Percentiles rank a stretch among this genome's conserved stretches.
Conservation (phyloP, 495 filamentous ascomycete species). For the Staphylotrichum tortipilum region DNA sequence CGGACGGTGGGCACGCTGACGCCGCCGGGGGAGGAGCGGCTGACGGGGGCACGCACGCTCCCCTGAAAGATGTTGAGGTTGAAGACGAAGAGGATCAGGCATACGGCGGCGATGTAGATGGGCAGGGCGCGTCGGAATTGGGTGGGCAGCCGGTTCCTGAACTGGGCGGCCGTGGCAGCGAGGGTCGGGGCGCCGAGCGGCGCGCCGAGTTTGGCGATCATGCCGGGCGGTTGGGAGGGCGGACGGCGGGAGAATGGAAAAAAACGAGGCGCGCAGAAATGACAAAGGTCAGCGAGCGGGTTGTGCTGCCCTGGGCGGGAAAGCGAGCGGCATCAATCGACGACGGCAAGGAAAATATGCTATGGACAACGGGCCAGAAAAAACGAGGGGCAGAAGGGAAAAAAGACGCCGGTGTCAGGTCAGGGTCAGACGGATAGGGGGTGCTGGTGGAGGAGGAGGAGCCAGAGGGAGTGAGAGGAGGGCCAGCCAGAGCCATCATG, state of each 20-base stretch:
- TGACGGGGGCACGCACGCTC: slow-evolving; percentile 14
- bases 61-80: slow-evolving; percentile 33
- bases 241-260: too few species aligned
- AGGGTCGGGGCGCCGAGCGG: slow-evolving; percentile 32
- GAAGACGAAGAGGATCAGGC: slow-evolving; percentile 34
- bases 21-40: background rate
- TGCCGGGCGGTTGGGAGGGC: too few species aligned
- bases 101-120: slow-evolving; percentile 26
- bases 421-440: background rate
- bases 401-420: background rate
- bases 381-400: slow-evolving; percentile 2
- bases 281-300: background rate
- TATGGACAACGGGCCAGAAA: background rate
- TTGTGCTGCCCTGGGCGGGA: slow-evolving; percentile 3
- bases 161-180: slow-evolving; percentile 26
- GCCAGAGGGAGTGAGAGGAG: too few species aligned
- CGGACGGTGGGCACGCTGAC: slow-evolving; percentile 9
- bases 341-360: slow-evolving; percentile 6
- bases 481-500: background rate
- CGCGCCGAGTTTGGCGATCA: slow-evolving; percentile 31
- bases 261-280: background rate
- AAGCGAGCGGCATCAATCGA: slow-evolving; percentile 15
- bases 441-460: too few species aligned
- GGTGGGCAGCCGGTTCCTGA: slow-evolving; percentile 29
- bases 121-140: slow-evolving; percentile 29